phyloP scores from a whole-genome alignment of 192 early-diverging fungal species.

The Pilobolus umbonatus region DNA sequence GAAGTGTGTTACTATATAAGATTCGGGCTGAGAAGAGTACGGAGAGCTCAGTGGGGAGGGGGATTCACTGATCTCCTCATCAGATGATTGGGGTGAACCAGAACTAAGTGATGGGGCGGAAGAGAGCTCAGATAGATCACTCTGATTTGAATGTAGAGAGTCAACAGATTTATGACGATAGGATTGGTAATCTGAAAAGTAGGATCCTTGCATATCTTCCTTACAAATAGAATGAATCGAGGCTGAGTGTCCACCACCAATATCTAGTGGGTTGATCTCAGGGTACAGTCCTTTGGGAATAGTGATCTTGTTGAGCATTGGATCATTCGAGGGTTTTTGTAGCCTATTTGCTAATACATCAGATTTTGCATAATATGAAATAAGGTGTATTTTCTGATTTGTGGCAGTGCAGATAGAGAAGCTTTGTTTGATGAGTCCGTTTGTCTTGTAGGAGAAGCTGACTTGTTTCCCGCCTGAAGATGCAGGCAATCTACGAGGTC shows the following conservation, averaged over 20 bases:
- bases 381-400: constrained; percentile 79
- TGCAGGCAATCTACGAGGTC: constrained; percentile 29
- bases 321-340: constrained; percentile 61
- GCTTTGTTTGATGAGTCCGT: constrained; percentile 84
- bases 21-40: not conserved
- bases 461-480: constrained; percentile 1
- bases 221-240: constrained; percentile 8
- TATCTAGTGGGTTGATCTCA: constrained; percentile 50
- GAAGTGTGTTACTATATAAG: not conserved
- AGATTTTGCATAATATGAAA: constrained; percentile 82
- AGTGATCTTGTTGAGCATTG: constrained; percentile 54
- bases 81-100: constrained; percentile 11
- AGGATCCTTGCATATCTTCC: no score
- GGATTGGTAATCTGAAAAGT: no score
- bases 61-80: constrained; percentile 6
- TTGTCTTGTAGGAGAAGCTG: constrained; percentile 56
- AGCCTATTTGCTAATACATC: constrained; percentile 64
- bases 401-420: constrained; percentile 78
- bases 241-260: constrained; percentile 14
- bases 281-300: constrained; percentile 84
- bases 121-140: not conserved
- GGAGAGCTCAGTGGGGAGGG: not conserved
- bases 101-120: constrained; percentile 8
- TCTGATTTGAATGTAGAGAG: not conserved
- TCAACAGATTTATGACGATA: constrained; percentile 8